Evolutionary conservation across 1,284 basidiomycete genomes (phyloP).

Genomic region (Cutaneotrichosporon mucoides): DNA sequence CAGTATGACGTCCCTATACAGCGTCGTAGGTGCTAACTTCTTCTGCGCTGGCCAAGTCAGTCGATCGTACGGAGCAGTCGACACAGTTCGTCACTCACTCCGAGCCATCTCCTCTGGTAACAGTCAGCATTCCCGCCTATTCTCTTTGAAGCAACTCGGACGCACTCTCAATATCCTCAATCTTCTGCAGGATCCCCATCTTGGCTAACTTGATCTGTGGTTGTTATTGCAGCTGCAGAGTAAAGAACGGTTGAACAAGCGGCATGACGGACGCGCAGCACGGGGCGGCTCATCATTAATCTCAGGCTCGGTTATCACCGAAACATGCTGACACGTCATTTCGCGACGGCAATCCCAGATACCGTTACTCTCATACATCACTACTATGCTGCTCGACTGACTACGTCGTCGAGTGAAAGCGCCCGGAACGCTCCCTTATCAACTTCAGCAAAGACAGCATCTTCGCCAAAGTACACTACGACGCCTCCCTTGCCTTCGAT

Average conservation of each 20-base stretch:
- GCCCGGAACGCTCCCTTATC: slow-evolving; percentile 44
- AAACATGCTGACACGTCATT: too few species aligned
- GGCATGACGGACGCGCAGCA: too few species aligned
- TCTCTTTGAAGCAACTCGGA: slow-evolving; percentile 1
- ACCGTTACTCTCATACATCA: too few species aligned
- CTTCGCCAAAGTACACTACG: slow-evolving; percentile 58
- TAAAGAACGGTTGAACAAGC: too few species aligned
- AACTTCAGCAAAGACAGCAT: slow-evolving; percentile 43
- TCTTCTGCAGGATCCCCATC: slow-evolving; percentile 93
- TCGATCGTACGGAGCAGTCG: too few species aligned
- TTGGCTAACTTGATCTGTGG: neutral
- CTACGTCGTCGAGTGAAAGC: slow-evolving; percentile 44
- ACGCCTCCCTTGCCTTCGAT: slow-evolving; percentile 79
- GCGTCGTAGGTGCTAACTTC: slow-evolving; percentile 62
- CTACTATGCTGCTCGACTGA: neutral
- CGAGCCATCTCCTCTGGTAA: slow-evolving; percentile 87
- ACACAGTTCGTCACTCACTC: slow-evolving; percentile 51
- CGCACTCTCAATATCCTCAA: slow-evolving; percentile 89
- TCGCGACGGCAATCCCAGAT: too few species aligned
- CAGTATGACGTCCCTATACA: neutral
- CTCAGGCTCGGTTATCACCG: too few species aligned
- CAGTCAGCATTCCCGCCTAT: neutral
- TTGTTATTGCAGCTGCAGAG: too few species aligned
- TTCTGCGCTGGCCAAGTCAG: slow-evolving; percentile 66
- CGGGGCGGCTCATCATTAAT: too few species aligned